Evolutionary conservation across 2,329 filamentous ascomycete species (phyloP).

Genomic region (Emmonsia crescens): DNA sequence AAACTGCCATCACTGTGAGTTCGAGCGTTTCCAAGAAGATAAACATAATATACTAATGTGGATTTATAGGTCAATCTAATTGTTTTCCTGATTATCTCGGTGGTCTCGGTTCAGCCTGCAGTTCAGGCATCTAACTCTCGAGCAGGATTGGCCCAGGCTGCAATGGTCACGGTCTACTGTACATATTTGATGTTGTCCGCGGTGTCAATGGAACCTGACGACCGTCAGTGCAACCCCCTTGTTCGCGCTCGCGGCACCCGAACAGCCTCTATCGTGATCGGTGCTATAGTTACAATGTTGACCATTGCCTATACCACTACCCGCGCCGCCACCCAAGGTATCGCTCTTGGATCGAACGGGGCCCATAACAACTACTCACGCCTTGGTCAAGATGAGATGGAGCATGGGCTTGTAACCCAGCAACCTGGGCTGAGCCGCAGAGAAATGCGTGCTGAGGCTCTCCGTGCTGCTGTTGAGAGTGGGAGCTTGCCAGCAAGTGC

Average conservation of each 20-base stretch:
- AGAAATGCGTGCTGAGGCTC: conserved; percentile 85
- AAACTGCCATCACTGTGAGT: conserved; percentile 72
- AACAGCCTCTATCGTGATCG: conserved; percentile 81
- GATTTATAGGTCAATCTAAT: conserved; percentile 61
- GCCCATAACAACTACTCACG: conserved; percentile 43
- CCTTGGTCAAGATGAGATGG: conserved; percentile 57
- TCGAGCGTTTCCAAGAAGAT: background rate
- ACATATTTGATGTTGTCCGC: conserved; percentile 97
- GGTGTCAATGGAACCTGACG: conserved; percentile 95
- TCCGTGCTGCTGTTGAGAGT: conserved; percentile 79
- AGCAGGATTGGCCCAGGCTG: conserved; percentile 90
- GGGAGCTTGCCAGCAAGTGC: conserved; percentile 87
- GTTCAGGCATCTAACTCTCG: conserved; percentile 89
- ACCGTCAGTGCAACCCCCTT: conserved; percentile 88
- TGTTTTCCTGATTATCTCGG: conserved; percentile 67
- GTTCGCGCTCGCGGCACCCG: conserved; percentile 73
- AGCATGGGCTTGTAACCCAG: conserved; percentile 79
- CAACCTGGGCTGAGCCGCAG: conserved; percentile 64
- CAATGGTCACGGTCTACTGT: conserved; percentile 96
- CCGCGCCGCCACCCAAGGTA: conserved; percentile 77
- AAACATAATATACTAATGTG: conserved; percentile 12
- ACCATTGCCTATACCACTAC: conserved; percentile 98
- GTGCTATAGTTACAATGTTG: conserved; percentile 89
- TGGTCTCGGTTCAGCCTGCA: conserved; percentile 76
- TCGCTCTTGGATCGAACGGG: conserved; percentile 45